These are phyloP conservation scores for Edaphochlamys debaryana DNA, from an alignment of 139 green algal species.

Conservation along the genomic window DNA sequence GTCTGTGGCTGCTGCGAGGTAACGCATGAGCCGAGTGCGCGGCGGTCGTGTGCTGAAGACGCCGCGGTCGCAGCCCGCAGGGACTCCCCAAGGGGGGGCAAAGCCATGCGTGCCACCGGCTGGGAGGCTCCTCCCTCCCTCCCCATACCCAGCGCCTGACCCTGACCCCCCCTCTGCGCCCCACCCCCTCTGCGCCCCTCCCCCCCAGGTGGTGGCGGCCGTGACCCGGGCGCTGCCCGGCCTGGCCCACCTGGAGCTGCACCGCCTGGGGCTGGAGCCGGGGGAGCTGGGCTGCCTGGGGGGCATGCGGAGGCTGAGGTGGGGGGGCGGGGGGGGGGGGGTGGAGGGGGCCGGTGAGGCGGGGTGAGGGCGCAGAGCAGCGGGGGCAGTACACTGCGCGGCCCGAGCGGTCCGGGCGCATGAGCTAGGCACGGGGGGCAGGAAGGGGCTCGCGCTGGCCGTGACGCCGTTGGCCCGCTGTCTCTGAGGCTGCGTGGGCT, in stretches of 20 bases:
- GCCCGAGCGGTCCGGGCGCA: too few relatives aligned
- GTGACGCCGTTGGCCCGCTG: too few relatives aligned
- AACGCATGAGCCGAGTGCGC: too few relatives aligned
- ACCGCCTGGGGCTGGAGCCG: constrained; percentile 16
- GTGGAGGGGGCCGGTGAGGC: not conserved
- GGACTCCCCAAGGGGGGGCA: too few relatives aligned
- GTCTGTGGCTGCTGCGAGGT: too few relatives aligned
- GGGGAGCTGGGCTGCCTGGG: constrained; percentile 7
- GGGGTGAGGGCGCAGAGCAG: not conserved
- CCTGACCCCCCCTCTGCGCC: not conserved
- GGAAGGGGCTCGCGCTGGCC: too few relatives aligned
- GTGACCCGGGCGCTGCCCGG: not conserved
- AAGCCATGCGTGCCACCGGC: too few relatives aligned
- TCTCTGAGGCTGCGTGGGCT: too few relatives aligned
- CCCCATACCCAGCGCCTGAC: not conserved
- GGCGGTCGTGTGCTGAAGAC: too few relatives aligned
- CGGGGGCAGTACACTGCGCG: too few relatives aligned
- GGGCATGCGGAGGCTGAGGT: constrained; percentile 4
- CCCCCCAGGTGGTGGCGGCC: not conserved
- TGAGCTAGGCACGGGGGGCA: too few relatives aligned
- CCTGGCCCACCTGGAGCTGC: constrained; percentile 26
- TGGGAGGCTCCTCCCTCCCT: not conserved
- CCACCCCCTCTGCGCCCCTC: not conserved
- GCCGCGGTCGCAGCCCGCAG: too few relatives aligned
- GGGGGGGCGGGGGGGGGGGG: not conserved